Evolutionary conservation across 2,329 filamentous ascomycete genomes (phyloP), one percentile per base, ranked within the genome.

Genomic region (Mariannaea sp.): DNA sequence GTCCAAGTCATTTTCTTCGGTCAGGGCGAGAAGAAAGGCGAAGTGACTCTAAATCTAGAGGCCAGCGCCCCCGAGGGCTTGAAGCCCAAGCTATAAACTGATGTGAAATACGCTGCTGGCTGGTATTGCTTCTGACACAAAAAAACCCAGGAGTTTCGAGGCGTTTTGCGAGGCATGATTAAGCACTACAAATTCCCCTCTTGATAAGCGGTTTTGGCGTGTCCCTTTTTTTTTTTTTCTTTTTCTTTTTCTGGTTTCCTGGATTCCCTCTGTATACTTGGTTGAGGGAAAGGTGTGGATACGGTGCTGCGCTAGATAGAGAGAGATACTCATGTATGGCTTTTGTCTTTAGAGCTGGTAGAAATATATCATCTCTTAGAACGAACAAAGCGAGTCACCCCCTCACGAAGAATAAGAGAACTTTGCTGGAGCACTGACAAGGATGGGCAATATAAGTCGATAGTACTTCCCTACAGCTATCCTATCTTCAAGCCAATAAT

Each of bases 1-100:
- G 93, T 99, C 13, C 91, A 99, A 72, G 94, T 99, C 56, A 96
- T 99, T 68, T 99, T 99, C 81, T 99, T 99, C 66, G 94, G 94
- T 55, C 85, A 96, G 63, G 84, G 87, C 29, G 78, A 86, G 47
- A 86, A 86, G 70, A 88, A 82, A 24, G 92, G 92, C 29, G 87
- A 88, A 58, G 88, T 97, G 5, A 83, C 87, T 5, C 72, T 96
- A 53, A 99, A 97, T 73, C 79, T 87, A 59, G 93, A 97, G 67
- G 94, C 94, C 2, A 96, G 87, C 55, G 90, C 88, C 32, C 64
- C 68, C 8, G 65, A 73, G 41, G 68, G 69, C 30, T 65, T 72
- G 45, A 74, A 69, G 65, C 64, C 75, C 14, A 77, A 73, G 65
- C 67, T 77, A 24, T 77, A 72, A 35, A 19, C 13, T 56, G 42